phyloP scores from a whole-genome alignment of 2,329 filamentous ascomycete species.

The Epichloe aotearoae region DNA sequence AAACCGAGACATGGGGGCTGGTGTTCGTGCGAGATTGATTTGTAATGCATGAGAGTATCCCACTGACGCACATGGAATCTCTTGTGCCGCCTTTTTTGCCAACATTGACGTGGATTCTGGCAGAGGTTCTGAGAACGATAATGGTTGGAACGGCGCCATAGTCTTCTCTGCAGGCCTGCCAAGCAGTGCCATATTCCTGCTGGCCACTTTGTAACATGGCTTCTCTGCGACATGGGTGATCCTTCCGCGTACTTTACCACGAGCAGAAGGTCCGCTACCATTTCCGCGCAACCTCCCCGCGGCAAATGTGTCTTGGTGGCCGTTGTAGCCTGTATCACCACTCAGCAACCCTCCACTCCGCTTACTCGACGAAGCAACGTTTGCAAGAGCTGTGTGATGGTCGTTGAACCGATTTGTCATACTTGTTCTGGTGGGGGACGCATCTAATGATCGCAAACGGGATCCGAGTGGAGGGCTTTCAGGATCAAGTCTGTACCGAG shows the following conservation, averaged over 20 bases:
- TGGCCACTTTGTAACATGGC: background rate
- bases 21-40: constrained; percentile 3
- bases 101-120: background rate
- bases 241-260: background rate
- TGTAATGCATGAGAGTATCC: constrained; percentile 2
- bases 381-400: background rate
- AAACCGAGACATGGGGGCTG: background rate
- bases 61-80: background rate
- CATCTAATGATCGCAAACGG: background rate
- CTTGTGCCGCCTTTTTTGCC: background rate
- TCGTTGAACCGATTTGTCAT: background rate
- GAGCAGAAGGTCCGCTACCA: background rate
- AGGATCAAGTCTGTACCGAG: background rate
- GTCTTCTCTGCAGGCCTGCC: background rate
- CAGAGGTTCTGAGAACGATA: background rate
- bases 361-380: background rate
- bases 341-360: background rate
- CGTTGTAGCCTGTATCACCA: background rate
- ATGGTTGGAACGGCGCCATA: background rate
- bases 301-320: background rate
- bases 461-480: background rate
- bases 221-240: background rate
- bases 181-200: background rate
- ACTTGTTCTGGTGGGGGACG: background rate
- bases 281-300: background rate